Evolutionary conservation across 163 green algal species (phyloP).

Genomic region (Scenedesmus sp.): DNA sequence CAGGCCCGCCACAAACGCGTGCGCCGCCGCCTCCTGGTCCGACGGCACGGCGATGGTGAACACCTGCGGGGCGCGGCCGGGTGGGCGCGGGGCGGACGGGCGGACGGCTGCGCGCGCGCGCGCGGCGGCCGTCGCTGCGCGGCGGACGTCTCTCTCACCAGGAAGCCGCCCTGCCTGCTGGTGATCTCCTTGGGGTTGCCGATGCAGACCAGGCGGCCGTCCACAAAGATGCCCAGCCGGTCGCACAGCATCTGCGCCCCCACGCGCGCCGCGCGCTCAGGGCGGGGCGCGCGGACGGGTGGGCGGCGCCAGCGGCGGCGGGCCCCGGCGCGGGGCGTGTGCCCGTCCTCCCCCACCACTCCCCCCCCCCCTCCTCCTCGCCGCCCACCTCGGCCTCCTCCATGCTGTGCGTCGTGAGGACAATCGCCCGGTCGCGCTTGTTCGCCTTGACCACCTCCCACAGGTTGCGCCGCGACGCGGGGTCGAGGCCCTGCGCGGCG

Average conservation of each 20-base stretch:
- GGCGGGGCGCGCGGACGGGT: too few relatives aligned
- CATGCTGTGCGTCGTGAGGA: constrained; percentile 91
- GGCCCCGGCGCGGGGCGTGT: too few relatives aligned
- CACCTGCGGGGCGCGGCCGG: constrained; percentile 59
- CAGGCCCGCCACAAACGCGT: constrained; percentile 59
- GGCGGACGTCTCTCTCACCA: constrained; percentile 49
- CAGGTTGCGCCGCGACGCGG: constrained; percentile 80
- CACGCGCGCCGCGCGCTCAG: too few relatives aligned
- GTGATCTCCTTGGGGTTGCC: constrained; percentile 88
- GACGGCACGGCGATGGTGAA: constrained; percentile 75
- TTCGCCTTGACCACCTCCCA: constrained; percentile 87
- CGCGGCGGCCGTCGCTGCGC: not conserved
- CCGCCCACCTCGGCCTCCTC: constrained; percentile 72
- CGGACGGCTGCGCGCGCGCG: too few relatives aligned
- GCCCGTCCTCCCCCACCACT: constrained; percentile 94
- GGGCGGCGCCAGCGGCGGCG: too few relatives aligned
- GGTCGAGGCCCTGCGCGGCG: constrained; percentile 67
- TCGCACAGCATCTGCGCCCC: constrained; percentile 81
- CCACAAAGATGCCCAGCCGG: constrained; percentile 96
- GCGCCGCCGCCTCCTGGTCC: constrained; percentile 51
- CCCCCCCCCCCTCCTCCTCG: constrained; percentile 91
- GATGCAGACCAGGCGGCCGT: constrained; percentile 91
- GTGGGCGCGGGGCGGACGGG: not conserved
- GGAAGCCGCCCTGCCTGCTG: constrained; percentile 73
- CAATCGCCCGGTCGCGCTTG: constrained; percentile 81